These are phyloP conservation scores for Prunus campanulata DNA, from an alignment of 306 rosid genomes.

Conservation along the genomic window DNA sequence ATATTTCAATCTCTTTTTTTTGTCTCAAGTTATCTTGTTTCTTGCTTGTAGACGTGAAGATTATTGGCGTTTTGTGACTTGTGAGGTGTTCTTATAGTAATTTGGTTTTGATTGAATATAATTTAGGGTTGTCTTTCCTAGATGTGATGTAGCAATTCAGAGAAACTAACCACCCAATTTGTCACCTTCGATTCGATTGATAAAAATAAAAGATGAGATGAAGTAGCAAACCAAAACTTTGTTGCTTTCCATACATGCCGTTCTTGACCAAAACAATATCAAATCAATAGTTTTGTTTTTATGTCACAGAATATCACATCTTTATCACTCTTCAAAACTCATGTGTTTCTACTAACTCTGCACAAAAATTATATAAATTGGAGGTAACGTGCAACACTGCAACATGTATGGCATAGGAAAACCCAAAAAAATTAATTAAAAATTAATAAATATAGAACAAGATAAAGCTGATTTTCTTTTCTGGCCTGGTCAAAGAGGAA, in stretches of 20 bases:
- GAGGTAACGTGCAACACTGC: slow-evolving; percentile 12
- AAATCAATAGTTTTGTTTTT: not conserved
- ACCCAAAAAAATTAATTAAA: not conserved
- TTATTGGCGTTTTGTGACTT: not conserved
- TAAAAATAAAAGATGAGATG: not conserved
- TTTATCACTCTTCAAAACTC: slow-evolving; percentile 8
- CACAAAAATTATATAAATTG: slow-evolving; percentile 4
- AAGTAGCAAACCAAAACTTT: slow-evolving; percentile 10
- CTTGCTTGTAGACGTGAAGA: not conserved
- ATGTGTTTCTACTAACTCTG: slow-evolving; percentile 5
- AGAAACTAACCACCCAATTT: slow-evolving; percentile 5
- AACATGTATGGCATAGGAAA: not conserved
- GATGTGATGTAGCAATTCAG: slow-evolving; percentile 12
- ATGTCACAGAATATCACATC: slow-evolving; percentile 10
- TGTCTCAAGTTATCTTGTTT: not conserved
- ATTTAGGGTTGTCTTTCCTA: not conserved
- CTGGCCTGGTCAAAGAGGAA: not conserved
- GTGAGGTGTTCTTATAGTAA: not conserved
- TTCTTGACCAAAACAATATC: slow-evolving; percentile 14
- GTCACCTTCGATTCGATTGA: not conserved
- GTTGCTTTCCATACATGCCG: slow-evolving; percentile 8
- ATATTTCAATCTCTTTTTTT: not conserved
- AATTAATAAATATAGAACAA: not conserved
- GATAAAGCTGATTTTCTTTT: not conserved
- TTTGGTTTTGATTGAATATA: not conserved